Base-by-base conservation (phyloP, 2,329 filamentous ascomycete genomes). In the Escovopsis sp. region DNA sequence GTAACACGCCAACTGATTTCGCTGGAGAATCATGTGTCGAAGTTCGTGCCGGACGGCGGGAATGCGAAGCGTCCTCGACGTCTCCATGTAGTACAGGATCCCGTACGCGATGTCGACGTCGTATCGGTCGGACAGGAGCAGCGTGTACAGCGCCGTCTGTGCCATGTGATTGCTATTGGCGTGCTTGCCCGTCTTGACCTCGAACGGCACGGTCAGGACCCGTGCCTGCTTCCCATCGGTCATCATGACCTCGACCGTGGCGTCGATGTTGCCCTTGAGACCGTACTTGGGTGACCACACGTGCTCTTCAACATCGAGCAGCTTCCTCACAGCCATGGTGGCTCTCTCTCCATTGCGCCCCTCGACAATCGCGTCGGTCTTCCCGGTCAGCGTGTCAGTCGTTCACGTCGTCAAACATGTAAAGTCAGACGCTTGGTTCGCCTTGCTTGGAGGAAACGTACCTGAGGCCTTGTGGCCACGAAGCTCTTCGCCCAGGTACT, bases 251-350 rank as follows among this genome's bases (percentile, higher is more conserved):
- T 98, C 84, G 1, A 98, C 82, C 0, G 90, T 96, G 19, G 90
- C 90, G 58, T 98, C 90, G 40, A 98, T 90, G 47, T 96, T 98
- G 21, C 90, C 90, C 55, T 98, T 98, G 13, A 98, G 65, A 0
- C 90, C 90, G 52, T 93, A 98, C 74, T 86, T 88, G 1, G 90
- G 90, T 6, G 88, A 96, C 90, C 90, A 98, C 19, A 98, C 77
- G 51, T 96, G 90, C 55, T 98, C 90, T 54, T 98, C 90, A 9
- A 98, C 83, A 51, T 96, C 90, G 12, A 98, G 76, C 19, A 98
- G 65, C 52, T 96, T 98, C 49, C 79, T 92, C 45, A 98, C 77
- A 45, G 82, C 86, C 70, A 96, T 78, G 38, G 70, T 79, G 10
- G 79, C 73, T 44, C 77, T 79, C 35, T 79, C 73, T 28, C 79